Evolutionary conservation across 352 stramenopile genomes (phyloP), one percentile per base, ranked within the genome.

Genomic region (Pythium utonaiense): DNA sequence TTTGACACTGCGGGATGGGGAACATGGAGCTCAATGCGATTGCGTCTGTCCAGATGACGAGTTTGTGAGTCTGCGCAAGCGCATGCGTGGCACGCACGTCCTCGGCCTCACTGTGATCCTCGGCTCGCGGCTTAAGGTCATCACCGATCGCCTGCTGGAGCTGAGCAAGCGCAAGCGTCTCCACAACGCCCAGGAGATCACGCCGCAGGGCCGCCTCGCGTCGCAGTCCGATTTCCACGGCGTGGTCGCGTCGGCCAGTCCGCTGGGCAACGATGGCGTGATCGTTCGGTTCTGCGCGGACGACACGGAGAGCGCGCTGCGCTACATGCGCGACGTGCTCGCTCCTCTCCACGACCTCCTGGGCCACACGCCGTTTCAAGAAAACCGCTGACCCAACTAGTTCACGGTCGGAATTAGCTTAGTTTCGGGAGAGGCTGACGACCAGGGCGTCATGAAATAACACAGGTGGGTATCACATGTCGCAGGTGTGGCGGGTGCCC

Each of bases 61-160:
- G 60, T 57, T 77, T 30, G 62, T 82, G n/a, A 78, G 56, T 10
- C 69, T 95, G 28, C 78, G 74, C 22, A 66, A 86, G 42, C 85
- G 83, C 33, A 95, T 95, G 85, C 69, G 86, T 9, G 76, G 72
- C 14, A 84, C 85, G 53, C 78, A 91, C 40, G 82, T 95, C 33
- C 59, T 95, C 4, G 85, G 85, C 1, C 53, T 91, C 14, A 68
- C 90, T 41, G 79, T 95, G 16, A 49, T 95, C 17, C 41, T 89
- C 4, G 86, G 86, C 9, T 62, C 62, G 3, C 82, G 76, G 19
- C 28, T 95, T 38, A 70, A 86, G 57, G 6, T 53, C 17, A 83
- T 92, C 47, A 79, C 70, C 0, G 67, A 80, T 27, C 58, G 75
- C 17, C 54, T 95, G 17, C 66, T 93, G 22, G 73, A 83, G 54